Base-by-base conservation (phyloP, 2,329 filamentous ascomycete species). In the Penicillium psychrosexuale region DNA sequence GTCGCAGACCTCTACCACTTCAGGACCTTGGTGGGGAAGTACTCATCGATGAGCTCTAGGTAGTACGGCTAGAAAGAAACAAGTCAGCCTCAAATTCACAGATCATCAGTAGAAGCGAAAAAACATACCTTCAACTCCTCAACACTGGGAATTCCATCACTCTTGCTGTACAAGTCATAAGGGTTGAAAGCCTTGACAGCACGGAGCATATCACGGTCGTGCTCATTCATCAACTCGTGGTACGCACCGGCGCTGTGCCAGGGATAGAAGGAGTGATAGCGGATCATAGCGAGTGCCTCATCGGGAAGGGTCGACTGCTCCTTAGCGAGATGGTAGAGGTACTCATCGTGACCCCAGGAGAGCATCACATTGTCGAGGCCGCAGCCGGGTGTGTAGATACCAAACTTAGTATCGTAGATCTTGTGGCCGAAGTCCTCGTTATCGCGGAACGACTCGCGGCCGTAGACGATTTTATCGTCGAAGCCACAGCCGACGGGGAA, bases 151-250 rank as follows among this genome's bases (percentile, higher is more conserved):
- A 91, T 80, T 24, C 84, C 89, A 66, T 96, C 91, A 64, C 86
- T 91, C 85, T 96, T 96, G 78, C 88, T 93, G 78, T 96, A 96
- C 49, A 96, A 70, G 70, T 96, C 91, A 66, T 96, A 96, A 0
- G 91, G 90, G 72, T 96, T 96, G 75, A 96, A 96, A 0, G 89
- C 90, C 72, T 84, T 82, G 47, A 95, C 91, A 8, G 90, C 90
- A 68, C 84, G 83, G 64, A 95, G 77, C 86, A 95, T 91, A 66
- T 82, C 81, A 72, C 87, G 77, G 66, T 96, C 91, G 69, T 91
- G 87, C 57, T 88, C 85, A 71, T 87, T 82, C 91, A 96, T 96
- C 72, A 96, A 82, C 74, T 90, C 84, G 57, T 75, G 74, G 76
- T 96, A 96, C 7, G 89, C 91, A 51, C 87, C 87, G 72, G 88